Percentiles rank a stretch among this genome's conserved stretches.
Conservation (phyloP, 2,329 filamentous ascomycete genomes). For the Aphanoascus verrucosus region DNA sequence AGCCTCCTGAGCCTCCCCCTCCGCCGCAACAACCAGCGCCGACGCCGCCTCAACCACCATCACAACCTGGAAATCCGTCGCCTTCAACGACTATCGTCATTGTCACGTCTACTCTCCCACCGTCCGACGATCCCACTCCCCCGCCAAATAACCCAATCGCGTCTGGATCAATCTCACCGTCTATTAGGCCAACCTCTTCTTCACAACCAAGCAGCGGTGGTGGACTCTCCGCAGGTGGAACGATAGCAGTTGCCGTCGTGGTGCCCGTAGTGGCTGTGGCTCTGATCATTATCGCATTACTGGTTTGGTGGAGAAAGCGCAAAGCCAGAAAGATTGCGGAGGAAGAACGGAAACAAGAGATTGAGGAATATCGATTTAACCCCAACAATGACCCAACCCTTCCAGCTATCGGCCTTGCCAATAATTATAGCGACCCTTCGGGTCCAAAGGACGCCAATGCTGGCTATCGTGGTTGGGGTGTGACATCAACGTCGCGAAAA, state of each 20-base stretch:
- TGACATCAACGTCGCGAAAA: constrained; percentile 70
- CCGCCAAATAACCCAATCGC: constrained; percentile 6
- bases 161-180: constrained; percentile 16
- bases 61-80: background rate
- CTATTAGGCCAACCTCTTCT: constrained; percentile 21
- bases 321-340: constrained; percentile 76
- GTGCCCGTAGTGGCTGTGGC: constrained; percentile 85
- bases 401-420: constrained; percentile 44
- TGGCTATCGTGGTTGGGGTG: constrained; percentile 83
- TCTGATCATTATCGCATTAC: constrained; percentile 60
- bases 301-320: constrained; percentile 81
- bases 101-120: constrained; percentile 20
- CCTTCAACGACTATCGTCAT: constrained; percentile 20
- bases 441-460: constrained; percentile 66
- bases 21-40: constrained; percentile 1
- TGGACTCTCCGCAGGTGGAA: constrained; percentile 45
- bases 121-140: constrained; percentile 3
- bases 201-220: constrained; percentile 22
- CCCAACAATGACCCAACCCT: constrained; percentile 90
- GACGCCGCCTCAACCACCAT: constrained; percentile 1
- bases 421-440: constrained; percentile 43
- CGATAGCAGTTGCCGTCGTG: constrained; percentile 84
- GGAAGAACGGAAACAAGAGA: constrained; percentile 85
- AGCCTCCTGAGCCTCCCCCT: constrained; percentile 7
- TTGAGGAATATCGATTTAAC: constrained; percentile 95